Evolutionary conservation across 2,329 filamentous ascomycete species (phyloP), one percentile per base, ranked within the genome.

Genomic region (Botrytis porri): DNA sequence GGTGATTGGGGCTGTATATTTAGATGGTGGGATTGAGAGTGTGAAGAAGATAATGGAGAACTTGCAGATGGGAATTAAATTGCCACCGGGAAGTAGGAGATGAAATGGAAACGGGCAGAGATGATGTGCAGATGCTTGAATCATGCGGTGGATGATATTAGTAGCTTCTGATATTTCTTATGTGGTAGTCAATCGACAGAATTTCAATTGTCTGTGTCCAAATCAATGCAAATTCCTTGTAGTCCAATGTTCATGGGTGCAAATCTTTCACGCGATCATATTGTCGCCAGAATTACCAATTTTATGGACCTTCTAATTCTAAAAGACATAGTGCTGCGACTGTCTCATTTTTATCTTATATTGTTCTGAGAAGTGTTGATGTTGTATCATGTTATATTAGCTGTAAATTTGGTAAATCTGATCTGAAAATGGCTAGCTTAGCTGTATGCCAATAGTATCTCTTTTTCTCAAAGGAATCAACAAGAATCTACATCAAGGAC

Each of bases 1-100:
- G 22, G 72, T 78, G 4, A 73, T 78, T 45, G 77, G 77, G 18
- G 77, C 77, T 9, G 76, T 77, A 2, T 77, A 76, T 64, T 76
- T 73, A 43, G 76, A 79, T 75, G 77, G 77, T 22, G 77, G 77
- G 22, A 67, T 72, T 32, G 67, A 76, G 6, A 73, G 51, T 25
- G 77, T 71, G 32, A 74, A 69, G 32, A 72, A 67, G 63, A 74
- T 75, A 14, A 74, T 77, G 74, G 73, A 41, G 12, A 67, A 74
- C n/a, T 65, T 77, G 62, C 57, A 51, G 43, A 45, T 70, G 69
- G 59, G 41, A 5, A 63, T 70, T n/a, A 63, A 41, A 35, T 32
- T 70, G 41, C 54, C 69, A 25, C 35, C 43, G 16, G 41, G 69
- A n/a, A 54, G 25, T 35, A 29, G 32, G 22, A 32, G 32, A 32